Evolutionary conservation across 2,329 filamentous ascomycete genomes (phyloP), one percentile per base, ranked within the genome.

Genomic region (Colletotrichum lini): DNA sequence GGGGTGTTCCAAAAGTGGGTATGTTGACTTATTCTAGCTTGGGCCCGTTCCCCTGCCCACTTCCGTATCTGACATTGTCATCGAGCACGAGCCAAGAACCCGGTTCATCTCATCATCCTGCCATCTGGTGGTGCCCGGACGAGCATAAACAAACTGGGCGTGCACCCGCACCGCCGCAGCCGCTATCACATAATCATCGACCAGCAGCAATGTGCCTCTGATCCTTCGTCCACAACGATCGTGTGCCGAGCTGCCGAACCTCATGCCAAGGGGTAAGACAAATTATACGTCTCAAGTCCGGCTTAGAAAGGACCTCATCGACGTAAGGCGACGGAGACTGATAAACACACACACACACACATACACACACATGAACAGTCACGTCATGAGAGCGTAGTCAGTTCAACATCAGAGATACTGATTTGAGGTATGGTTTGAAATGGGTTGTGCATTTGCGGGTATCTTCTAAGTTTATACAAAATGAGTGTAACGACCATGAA

Each of bases 391-490:
- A 3, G 35, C n/a, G n/a, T 10, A 13, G 3, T 50, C 45, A 50
- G 26, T 21, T 47, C 45, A 4, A 50, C 6, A 62, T 16, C 15
- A 23, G 2, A 26, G 30, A 50, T 16, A 18, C 23, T 30, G 47
- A 50, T 45, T 4, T 9, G 38, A 30, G 47, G 54, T 13, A 4
- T 45, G 7, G 15, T 9, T 35, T 30, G 21, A 16, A 44, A 45
- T 44, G n/a, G 42, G 38, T n/a, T 42, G 59, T 54, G 49, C 60
- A 63, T 63, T 63, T 63, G 49, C 38, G 60, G 60, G 60, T 63
- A 63, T 63, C 60, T 63, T 23, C 4, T 53, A 4, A 50, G 30
- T 63, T n/a, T 40, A 15, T 18, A 15, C 23, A 35, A 52, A 53
- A 13, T 53, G 49, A 10, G n/a, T 6, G 16, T 30, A 61, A 10